A percentile compares a stretch with the other conserved stretches of the same genome.
These are phyloP conservation scores for Arthrobotrys musiformis DNA, from an alignment of 2,329 filamentous ascomycete genomes.

Conservation along the genomic window DNA sequence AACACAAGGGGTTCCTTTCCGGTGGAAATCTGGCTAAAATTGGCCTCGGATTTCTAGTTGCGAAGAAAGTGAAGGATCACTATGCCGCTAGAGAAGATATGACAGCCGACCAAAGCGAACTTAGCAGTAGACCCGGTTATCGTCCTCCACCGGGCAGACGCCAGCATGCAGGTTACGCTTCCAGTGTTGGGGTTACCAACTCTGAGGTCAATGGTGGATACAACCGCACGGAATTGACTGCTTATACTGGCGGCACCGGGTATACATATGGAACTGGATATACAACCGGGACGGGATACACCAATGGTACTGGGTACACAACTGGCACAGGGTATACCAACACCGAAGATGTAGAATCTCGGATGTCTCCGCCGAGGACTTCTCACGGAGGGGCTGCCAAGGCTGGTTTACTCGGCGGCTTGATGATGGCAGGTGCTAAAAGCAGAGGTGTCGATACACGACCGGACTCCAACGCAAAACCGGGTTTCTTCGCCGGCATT, in stretches of 20 bases:
- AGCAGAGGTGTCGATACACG: constrained; percentile 40
- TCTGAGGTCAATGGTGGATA: constrained; percentile 52
- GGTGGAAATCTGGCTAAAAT: constrained; percentile 43
- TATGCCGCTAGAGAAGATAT: constrained; percentile 37
- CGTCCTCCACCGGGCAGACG: constrained; percentile 10
- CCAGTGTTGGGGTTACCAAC: constrained; percentile 49
- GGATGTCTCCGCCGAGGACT: constrained; percentile 31
- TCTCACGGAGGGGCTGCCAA: constrained; percentile 34
- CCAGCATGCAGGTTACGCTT: constrained; percentile 37
- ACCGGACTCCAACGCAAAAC: constrained; percentile 32
- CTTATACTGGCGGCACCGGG: constrained; percentile 7
- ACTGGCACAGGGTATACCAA: constrained; percentile 40
- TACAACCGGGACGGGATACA: constrained; percentile 39
- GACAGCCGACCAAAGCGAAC: constrained; percentile 49
- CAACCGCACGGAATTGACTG: constrained; percentile 46
- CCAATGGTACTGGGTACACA: constrained; percentile 38
- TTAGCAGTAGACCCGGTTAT: constrained; percentile 38
- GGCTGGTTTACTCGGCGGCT: constrained; percentile 28
- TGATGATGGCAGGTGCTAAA: constrained; percentile 32
- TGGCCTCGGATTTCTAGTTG: constrained; percentile 46
- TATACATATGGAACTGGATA: constrained; percentile 44
- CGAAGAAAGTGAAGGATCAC: constrained; percentile 53
- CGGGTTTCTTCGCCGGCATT: constrained; percentile 43
- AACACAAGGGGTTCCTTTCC: constrained; percentile 27
- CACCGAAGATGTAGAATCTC: constrained; percentile 50